phyloP scores from a whole-genome alignment of 768 basidiomycete genomes.

The Tephrocybe rancida region DNA sequence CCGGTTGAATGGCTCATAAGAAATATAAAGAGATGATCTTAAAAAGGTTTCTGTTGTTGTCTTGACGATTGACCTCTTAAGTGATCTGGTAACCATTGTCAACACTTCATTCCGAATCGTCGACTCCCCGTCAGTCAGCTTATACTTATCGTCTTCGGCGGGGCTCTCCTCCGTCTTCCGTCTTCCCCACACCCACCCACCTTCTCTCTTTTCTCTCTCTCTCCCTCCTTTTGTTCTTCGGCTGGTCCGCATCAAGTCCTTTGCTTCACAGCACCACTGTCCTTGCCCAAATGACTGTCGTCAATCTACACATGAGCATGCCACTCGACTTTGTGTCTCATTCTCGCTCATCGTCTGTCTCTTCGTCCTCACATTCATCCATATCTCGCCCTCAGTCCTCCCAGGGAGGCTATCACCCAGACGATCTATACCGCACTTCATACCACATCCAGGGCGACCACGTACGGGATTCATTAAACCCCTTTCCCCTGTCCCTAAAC shows the following conservation, averaged over 20 bases:
- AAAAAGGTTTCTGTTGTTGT: conserved; percentile 31
- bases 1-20: not conserved
- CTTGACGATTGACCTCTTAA: conserved; percentile 39
- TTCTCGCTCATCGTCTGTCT: conserved; percentile 79
- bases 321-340: conserved; percentile 78
- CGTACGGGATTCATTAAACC: conserved; percentile 33
- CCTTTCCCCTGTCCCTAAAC: conserved; percentile 11
- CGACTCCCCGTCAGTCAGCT: conserved; percentile 29
- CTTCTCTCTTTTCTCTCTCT: conserved; percentile 19
- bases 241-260: conserved; percentile 58
- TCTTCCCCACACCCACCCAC: conserved; percentile 14
- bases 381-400: conserved; percentile 80
- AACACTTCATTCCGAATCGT: conserved; percentile 27
- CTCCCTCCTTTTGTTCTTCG: conserved; percentile 33
- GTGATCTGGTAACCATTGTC: conserved; percentile 37
- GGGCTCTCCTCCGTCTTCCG: conserved; percentile 30
- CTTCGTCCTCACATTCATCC: conserved; percentile 73
- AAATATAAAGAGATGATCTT: conserved; percentile 10
- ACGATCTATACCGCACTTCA: conserved; percentile 73
- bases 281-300: conserved; percentile 61
- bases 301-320: conserved; percentile 71
- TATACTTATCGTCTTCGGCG: conserved; percentile 36
- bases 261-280: conserved; percentile 37
- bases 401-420: conserved; percentile 61
- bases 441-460: conserved; percentile 56